Conservation (phyloP, 805 yeast genomes). For the Schwanniomyces sp. region DNA sequence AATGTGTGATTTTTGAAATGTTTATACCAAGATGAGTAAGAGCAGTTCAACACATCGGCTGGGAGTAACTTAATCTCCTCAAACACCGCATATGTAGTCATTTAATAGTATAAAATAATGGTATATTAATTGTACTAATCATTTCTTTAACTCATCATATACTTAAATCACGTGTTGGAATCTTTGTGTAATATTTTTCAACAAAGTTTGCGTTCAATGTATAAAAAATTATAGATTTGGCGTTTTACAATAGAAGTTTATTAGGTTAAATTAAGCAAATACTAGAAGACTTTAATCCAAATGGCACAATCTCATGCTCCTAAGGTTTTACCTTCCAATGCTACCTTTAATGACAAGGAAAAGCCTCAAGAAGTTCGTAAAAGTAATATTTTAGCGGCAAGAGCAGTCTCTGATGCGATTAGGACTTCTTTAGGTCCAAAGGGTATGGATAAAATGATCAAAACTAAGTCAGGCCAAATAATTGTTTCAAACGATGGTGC, state of each 20-base stretch:
- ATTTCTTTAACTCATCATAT: neutral
- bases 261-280: neutral
- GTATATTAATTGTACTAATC: neutral
- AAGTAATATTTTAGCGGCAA: slow-evolving; percentile 86
- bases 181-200: slow-evolving; percentile 3
- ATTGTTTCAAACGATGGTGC: slow-evolving; percentile 98
- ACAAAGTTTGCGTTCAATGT: neutral
- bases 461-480: slow-evolving; percentile 88
- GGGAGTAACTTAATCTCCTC: slow-evolving; percentile 22
- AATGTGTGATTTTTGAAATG: slow-evolving; percentile 18
- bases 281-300: neutral
- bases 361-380: slow-evolving; percentile 93
- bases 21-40: slow-evolving; percentile 35
- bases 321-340: slow-evolving; percentile 59
- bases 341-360: slow-evolving; percentile 88
- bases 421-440: slow-evolving; percentile 96
- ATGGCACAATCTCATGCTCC: slow-evolving; percentile 13
- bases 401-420: slow-evolving; percentile 94
- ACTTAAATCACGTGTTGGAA: neutral
- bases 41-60: slow-evolving; percentile 31
- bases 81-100: slow-evolving; percentile 25
- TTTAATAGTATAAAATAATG: slow-evolving; percentile 7
- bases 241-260: neutral
- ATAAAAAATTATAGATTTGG: neutral
- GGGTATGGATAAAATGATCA: slow-evolving; percentile 99